Conservation (phyloP, 306 rosid species). For the apple (Malus domestica) region DNA sequence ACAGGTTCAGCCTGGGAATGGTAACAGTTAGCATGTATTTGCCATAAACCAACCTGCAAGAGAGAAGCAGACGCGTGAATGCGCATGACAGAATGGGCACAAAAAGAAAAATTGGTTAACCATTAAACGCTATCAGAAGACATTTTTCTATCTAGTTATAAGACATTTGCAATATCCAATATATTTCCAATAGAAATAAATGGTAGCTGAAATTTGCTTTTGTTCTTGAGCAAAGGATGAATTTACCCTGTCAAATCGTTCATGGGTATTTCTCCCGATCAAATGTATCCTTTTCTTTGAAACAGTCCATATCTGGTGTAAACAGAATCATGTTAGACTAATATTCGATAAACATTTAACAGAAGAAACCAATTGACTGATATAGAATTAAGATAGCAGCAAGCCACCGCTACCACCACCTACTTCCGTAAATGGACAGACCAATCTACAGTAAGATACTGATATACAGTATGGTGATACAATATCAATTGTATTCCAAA, state of each 20-base stretch:
- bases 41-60: conserved; percentile 32
- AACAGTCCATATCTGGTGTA: conserved; percentile 17
- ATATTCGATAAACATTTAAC: neutral
- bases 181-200: neutral
- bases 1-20: conserved; percentile 21
- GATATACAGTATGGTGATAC: neutral
- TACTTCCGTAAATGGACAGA: neutral
- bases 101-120: neutral
- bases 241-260: conserved; percentile 26
- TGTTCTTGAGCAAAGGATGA: neutral
- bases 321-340: neutral
- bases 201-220: neutral
- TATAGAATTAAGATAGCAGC: too few relatives aligned
- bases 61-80: neutral
- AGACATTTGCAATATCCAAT: neutral
- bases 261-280: conserved; percentile 30
- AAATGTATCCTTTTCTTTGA: conserved; percentile 22
- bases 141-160: neutral
- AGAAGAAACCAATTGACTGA: neutral
- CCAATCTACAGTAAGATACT: neutral
- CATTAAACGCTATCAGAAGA: neutral
- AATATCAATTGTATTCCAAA: neutral
- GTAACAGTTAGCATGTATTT: conserved; percentile 28
- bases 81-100: neutral
- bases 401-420: neutral